These are phyloP conservation scores for Rhexocercosporidium sp. DNA, from an alignment of 2,329 filamentous ascomycete species.

Conservation along the genomic window DNA sequence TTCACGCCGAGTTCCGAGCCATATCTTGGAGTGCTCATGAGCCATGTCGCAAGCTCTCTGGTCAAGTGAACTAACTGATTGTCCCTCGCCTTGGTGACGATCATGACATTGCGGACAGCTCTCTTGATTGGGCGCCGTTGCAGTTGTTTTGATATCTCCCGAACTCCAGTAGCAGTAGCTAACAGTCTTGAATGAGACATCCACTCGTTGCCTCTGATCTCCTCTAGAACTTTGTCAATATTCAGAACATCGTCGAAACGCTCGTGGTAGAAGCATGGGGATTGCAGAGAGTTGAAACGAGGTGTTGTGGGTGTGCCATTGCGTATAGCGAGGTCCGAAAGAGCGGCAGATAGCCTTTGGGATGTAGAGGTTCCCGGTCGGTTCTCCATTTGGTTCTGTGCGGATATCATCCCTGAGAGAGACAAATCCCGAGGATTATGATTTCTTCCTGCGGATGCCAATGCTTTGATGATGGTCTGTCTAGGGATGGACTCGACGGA, in stretches of 20 bases:
- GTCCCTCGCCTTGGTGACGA: slow-evolving; percentile 96
- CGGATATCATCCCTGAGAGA: slow-evolving; percentile 60
- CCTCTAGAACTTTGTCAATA: slow-evolving; percentile 91
- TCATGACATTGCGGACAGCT: slow-evolving; percentile 94
- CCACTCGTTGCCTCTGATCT: slow-evolving; percentile 86
- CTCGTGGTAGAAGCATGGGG: slow-evolving; percentile 97
- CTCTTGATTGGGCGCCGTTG: slow-evolving; percentile 91
- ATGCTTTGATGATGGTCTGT: slow-evolving; percentile 82
- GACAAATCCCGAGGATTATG: slow-evolving; percentile 58
- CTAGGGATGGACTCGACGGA: slow-evolving; percentile 60
- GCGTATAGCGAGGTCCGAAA: slow-evolving; percentile 53
- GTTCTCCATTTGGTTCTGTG: slow-evolving; percentile 42
- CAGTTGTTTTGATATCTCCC: slow-evolving; percentile 94
- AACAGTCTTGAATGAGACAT: slow-evolving; percentile 94
- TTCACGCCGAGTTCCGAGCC: slow-evolving; percentile 90
- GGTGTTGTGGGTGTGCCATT: slow-evolving; percentile 43
- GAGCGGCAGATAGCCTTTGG: slow-evolving; percentile 66
- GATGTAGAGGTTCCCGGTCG: slow-evolving; percentile 45
- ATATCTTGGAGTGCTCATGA: slow-evolving; percentile 87
- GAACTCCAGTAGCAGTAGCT: slow-evolving; percentile 92
- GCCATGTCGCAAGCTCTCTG: slow-evolving; percentile 84
- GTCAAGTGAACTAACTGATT: slow-evolving; percentile 91
- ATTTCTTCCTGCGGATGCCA: slow-evolving; percentile 69
- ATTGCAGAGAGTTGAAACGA: slow-evolving; percentile 74
- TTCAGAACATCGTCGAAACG: slow-evolving; percentile 96